Percentiles rank a stretch among this genome's conserved stretches.
Conservation (phyloP, 192 early-diverging fungal species). For the Nowakowskiella sp. region DNA sequence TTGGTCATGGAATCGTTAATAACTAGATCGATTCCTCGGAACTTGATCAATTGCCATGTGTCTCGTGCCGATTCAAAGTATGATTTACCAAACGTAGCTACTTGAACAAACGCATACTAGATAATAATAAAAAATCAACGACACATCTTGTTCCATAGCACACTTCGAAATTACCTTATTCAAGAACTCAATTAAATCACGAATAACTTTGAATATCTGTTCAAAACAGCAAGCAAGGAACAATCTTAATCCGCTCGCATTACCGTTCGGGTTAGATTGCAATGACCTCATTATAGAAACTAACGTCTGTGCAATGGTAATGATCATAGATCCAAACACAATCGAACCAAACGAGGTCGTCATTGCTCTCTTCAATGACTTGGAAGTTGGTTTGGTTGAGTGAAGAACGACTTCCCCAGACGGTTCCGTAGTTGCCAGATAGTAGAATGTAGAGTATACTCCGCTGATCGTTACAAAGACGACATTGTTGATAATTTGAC, state of each 20-base stretch:
- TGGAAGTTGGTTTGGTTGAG: neutral
- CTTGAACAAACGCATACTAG: slow-evolving; percentile 1
- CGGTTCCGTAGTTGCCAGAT: neutral
- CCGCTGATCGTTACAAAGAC: neutral
- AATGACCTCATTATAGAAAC: neutral
- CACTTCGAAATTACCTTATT: no score
- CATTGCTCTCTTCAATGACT: neutral
- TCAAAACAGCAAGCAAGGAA: neutral
- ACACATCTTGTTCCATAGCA: no score
- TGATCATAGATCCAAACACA: neutral
- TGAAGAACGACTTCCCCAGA: neutral
- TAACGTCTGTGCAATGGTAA: neutral
- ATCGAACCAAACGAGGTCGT: neutral
- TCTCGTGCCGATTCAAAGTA: slow-evolving; percentile 1
- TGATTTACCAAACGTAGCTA: slow-evolving; percentile 1
- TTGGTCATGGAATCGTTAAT: slow-evolving; percentile 2
- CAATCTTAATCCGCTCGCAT: neutral
- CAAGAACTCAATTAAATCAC: neutral
- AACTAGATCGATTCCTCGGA: neutral
- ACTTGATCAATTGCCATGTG: slow-evolving; percentile 1
- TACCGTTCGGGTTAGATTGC: neutral
- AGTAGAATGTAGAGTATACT: neutral
- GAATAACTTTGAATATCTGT: neutral
- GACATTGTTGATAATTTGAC: neutral
- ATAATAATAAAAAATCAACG: no score